A percentile compares a stretch with the other conserved stretches of the same genome.
These are phyloP conservation scores for Ambrosia hybrid DNA, from an alignment of 140 eudicot species.

Conservation along the genomic window DNA sequence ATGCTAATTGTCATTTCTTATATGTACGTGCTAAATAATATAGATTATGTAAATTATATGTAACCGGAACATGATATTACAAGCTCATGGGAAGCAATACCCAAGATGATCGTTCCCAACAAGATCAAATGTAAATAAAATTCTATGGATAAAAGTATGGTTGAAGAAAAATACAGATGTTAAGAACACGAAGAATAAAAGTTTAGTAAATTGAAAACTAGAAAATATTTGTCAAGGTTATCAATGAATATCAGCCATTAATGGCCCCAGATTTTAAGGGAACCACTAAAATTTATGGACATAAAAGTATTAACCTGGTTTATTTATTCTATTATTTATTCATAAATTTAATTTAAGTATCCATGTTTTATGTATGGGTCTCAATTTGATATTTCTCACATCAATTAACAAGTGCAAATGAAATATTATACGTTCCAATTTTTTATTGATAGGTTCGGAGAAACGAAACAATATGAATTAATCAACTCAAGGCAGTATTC, in stretches of 20 bases:
- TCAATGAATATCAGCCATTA: slow-evolving; percentile 33
- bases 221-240: slow-evolving; percentile 30
- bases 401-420: not conserved
- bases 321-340: not conserved
- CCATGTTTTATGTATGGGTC: not conserved
- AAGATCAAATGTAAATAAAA: slow-evolving; percentile 8
- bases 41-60: not conserved
- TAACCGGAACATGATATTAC: not conserved
- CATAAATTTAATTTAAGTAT: not conserved
- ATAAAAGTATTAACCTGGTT: not conserved
- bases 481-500: not conserved
- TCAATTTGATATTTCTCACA: not conserved
- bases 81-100: slow-evolving; percentile 23
- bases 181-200: slow-evolving; percentile 21
- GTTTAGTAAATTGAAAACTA: slow-evolving; percentile 25
- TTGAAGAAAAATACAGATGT: slow-evolving; percentile 20
- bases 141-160: slow-evolving; percentile 12
- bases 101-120: slow-evolving; percentile 18
- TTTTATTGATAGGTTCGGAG: no score
- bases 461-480: no score
- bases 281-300: slow-evolving; percentile 22
- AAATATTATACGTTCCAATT: not conserved
- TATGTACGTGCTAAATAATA: not conserved
- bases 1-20: not conserved
- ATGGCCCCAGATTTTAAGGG: slow-evolving; percentile 25